Conservation (phyloP, 148 eudicot species). For the Chenopodium album region DNA sequence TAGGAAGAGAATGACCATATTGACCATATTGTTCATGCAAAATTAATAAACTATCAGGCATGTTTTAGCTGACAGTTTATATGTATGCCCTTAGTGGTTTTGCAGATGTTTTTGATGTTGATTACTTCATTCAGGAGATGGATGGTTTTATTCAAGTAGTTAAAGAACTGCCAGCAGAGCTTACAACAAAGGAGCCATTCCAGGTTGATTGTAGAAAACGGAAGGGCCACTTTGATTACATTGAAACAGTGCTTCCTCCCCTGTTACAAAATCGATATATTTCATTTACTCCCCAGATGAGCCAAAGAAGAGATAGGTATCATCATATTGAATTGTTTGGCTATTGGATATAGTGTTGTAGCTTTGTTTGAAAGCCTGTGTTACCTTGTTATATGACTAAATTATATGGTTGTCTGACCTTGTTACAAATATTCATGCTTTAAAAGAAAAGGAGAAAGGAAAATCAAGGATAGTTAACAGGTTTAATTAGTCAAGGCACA, state of each 20-base stretch:
- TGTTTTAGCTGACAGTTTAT: constrained; percentile 18
- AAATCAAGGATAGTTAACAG: not conserved
- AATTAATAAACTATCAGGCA: not conserved
- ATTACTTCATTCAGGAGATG: constrained; percentile 75
- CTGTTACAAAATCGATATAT: constrained; percentile 82
- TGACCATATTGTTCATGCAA: not conserved
- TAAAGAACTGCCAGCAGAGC: constrained; percentile 73
- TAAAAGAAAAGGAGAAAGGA: not conserved
- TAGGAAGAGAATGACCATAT: not conserved
- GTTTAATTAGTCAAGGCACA: constrained; percentile 1
- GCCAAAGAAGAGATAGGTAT: constrained; percentile 97
- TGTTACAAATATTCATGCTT: not conserved
- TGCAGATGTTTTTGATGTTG: constrained; percentile 97
- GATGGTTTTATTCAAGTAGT: constrained; percentile 68
- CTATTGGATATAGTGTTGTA: not conserved
- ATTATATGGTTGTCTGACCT: not conserved
- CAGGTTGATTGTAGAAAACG: constrained; percentile 90
- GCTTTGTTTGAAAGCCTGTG: not conserved
- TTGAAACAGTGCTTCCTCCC: constrained; percentile 81
- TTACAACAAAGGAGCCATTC: constrained; percentile 75
- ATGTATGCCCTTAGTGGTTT: constrained; percentile 64
- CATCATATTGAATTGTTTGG: not conserved
- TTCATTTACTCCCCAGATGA: constrained; percentile 94
- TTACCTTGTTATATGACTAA: not conserved
- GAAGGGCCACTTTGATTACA: constrained; percentile 85